A percentile compares a stretch with the other conserved stretches of the same genome.
Conservation (phyloP, 208 protist species). For the Leishmania aethiopica region DNA sequence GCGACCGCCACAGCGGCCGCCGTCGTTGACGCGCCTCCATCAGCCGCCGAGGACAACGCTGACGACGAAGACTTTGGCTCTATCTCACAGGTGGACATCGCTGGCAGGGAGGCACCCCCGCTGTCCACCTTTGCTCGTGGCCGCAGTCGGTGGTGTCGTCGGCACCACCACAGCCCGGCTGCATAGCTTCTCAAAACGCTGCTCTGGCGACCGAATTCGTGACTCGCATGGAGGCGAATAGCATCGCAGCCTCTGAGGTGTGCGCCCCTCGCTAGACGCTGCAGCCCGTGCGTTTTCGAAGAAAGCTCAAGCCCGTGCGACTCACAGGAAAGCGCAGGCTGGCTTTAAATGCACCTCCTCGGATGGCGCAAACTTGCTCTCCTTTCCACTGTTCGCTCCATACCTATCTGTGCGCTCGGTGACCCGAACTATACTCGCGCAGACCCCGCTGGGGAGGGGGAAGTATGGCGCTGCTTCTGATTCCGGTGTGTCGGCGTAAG, state of each 20-base stretch:
- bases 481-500: background rate
- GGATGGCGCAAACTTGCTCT: background rate
- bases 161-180: constrained; percentile 10
- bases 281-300: background rate
- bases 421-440: background rate
- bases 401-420: background rate
- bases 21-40: background rate
- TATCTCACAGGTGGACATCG: constrained; percentile 15
- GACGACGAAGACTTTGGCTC: constrained; percentile 29
- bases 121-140: constrained; percentile 25
- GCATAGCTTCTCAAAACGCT: constrained; percentile 1
- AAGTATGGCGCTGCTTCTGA: no score
- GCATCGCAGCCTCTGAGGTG: constrained; percentile 18
- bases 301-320: background rate
- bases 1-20: background rate
- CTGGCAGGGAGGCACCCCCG: constrained; percentile 7
- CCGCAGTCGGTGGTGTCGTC: constrained; percentile 23
- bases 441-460: background rate
- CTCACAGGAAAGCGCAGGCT: background rate
- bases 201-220: constrained; percentile 11
- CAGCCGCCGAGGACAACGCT: background rate
- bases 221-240: constrained; percentile 18
- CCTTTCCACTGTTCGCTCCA: background rate
- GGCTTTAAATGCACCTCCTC: background rate
- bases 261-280: background rate